These are phyloP conservation scores for Polytrichum commune DNA, from an alignment of 225 moss, liverwort and hornwort genomes.

Conservation along the genomic window DNA sequence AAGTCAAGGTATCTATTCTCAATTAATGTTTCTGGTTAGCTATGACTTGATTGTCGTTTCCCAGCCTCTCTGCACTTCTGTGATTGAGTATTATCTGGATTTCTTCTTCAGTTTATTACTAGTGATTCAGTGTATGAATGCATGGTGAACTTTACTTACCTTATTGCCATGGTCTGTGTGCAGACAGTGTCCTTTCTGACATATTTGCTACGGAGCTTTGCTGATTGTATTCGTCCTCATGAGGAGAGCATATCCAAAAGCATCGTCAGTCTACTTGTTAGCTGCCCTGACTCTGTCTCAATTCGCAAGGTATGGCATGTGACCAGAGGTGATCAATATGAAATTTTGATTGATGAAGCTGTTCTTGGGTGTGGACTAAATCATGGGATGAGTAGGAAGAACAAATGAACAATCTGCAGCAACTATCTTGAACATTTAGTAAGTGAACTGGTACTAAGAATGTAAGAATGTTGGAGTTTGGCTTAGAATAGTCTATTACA, in stretches of 20 bases:
- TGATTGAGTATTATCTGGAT: too few species aligned
- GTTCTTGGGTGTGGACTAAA: background rate
- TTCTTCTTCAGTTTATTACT: background rate
- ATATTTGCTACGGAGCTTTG: constrained; percentile 92
- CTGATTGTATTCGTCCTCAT: constrained; percentile 96
- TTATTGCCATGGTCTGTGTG: constrained; percentile 14
- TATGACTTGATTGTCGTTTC: background rate
- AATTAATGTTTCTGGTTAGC: background rate
- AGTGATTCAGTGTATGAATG: constrained; percentile 5
- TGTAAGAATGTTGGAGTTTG: too few species aligned
- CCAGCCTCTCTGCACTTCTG: too few species aligned
- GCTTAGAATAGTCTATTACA: too few species aligned
- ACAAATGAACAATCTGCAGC: too few species aligned
- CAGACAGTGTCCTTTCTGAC: constrained; percentile 99
- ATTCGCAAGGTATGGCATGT: constrained; percentile 79
- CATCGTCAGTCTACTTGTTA: constrained; percentile 95
- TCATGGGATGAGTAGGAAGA: too few species aligned
- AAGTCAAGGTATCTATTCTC: constrained; percentile 77
- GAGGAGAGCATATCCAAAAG: constrained; percentile 99
- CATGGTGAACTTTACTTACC: constrained; percentile 6
- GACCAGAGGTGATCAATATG: constrained; percentile 1
- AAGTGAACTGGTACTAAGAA: background rate
- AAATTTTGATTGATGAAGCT: constrained; percentile 1
- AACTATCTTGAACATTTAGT: too few species aligned
- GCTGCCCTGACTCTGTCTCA: constrained; percentile 96